A percentile compares a stretch with the other conserved stretches of the same genome.
Evolutionary conservation across 116 monocot species (phyloP).

Genomic region (Cymodocea nodosa): DNA sequence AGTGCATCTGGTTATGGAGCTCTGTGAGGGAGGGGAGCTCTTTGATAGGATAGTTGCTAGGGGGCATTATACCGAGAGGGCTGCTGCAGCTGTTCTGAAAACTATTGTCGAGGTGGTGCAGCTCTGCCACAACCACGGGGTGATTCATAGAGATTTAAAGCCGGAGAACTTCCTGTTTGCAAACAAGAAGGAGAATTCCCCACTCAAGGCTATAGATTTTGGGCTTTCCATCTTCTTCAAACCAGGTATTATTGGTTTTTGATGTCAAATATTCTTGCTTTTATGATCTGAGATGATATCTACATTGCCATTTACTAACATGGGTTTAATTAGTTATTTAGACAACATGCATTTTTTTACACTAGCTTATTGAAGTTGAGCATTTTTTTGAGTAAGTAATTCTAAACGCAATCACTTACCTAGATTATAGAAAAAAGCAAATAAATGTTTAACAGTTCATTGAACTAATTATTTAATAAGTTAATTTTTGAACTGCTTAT

Average conservation of each 20-base stretch:
- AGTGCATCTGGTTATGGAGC: slow-evolving; percentile 19
- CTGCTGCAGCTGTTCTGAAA: slow-evolving; percentile 11
- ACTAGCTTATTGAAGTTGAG: too few species aligned
- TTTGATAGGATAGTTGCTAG: slow-evolving; percentile 16
- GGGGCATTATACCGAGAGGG: slow-evolving; percentile 15
- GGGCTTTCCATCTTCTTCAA: slow-evolving; percentile 63
- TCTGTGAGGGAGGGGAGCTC: slow-evolving; percentile 18
- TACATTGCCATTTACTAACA: too few species aligned
- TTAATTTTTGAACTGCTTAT: too few species aligned
- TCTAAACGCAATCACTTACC: too few species aligned
- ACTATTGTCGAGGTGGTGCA: slow-evolving; percentile 20
- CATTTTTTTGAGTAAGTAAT: too few species aligned
- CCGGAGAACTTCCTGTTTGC: slow-evolving; percentile 82
- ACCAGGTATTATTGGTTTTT: slow-evolving; percentile 24
- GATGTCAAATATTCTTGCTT: too few species aligned
- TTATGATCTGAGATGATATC: too few species aligned
- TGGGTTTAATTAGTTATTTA: too few species aligned
- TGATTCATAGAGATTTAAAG: slow-evolving; percentile 73
- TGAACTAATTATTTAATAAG: too few species aligned
- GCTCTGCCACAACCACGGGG: slow-evolving; percentile 62
- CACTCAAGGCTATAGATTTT: slow-evolving; percentile 73
- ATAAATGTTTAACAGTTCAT: too few species aligned
- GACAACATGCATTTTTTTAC: too few species aligned
- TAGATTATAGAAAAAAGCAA: too few species aligned
- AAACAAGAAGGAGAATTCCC: slow-evolving; percentile 51